Base-by-base conservation (phyloP, 2,329 filamentous ascomycete species). In the Sporothrix humicola region DNA sequence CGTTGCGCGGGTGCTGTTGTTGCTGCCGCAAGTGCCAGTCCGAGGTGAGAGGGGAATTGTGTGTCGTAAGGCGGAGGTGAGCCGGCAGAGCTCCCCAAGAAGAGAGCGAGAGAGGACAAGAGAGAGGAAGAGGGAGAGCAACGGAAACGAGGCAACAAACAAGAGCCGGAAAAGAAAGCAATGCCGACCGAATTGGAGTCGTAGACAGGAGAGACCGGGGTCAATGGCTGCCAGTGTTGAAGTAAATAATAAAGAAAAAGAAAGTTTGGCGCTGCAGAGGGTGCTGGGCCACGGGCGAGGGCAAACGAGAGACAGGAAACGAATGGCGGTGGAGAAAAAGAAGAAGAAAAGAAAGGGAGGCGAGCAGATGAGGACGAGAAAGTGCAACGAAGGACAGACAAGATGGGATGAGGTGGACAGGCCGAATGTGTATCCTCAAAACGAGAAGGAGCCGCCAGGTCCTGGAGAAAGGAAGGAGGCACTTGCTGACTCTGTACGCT, bases 321-420 rank as follows among this genome's bases (percentile, higher is more conserved):
- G 42, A 17, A 48, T 26, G 13, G 50, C 3, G 15, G 44, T 59
- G 42, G 42, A 48, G 54, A 71, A 42, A 42, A 23, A 15, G 23
- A 42, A 26, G n/a, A 46, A 17, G 42, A 59, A 44, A 50, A 42
- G 23, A 46, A 17, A n/a, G 17, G 31, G 44, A 20, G 17, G 9
- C n/a, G 26, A 63, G 31, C 26, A 56, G 20, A 71, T 61, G 69
- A 71, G 52, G 69, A 26, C 31, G 44, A 48, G 15, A 61, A 70
- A 46, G 48, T 42, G 66, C 48, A 69, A 69, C 66, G 66, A 54
- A 48, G 66, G 66, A 69, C 66, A 69, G 46, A 70, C 31, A 20
- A 70, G 68, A 70, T 70, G 68, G 52, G 68, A 70, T 70, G 68
- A 42, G 68, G 37, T 23, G 50, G 52, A 56, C 68, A 48, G 52